Evolutionary conservation across 2,329 filamentous ascomycete species (phyloP), one percentile per base, ranked within the genome.

Genomic region (Akanthomyces muscarius): DNA sequence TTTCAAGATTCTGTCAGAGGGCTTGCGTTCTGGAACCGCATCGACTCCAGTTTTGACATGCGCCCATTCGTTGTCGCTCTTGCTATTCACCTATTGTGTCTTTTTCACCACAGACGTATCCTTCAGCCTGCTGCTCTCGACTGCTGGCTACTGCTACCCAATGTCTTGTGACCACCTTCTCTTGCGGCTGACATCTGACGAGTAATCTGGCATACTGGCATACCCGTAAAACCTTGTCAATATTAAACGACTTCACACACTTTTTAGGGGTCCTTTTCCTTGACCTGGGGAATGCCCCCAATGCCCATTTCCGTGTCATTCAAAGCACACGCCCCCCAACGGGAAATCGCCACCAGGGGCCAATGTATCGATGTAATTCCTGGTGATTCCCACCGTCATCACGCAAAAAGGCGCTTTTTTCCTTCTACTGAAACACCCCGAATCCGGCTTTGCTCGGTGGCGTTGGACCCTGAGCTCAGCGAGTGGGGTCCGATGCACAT

Each of bases 391-490:
- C 50, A 52, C 33, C 50, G 18, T 36, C 50, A 36, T 52, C 28
- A 13, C n/a, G 50, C 7, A 52, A 16, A 16, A 18, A 28, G 13
- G 47, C 47, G 23, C 16, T 25, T 13, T 13, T 52, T 21, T 36
- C 18, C n/a, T 57, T 21, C 25, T 28, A 11, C 21, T 25, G 21
- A 45, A 8, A 56, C 7, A n/a, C 38, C 25, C 16, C 25, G 13
- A 45, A 57, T 36, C 56, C 44, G 45, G 44, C 56, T 50, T 42
- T 41, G 21, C 23, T 50, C n/a, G 51, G 59, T 61, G 59, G 51
- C 59, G 59, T 48, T 61, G 59, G 59, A 61, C 59, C 59, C 59
- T 61, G 59, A 61, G 55, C 55, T 58, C 55, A 50, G 11, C 42
- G 38, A 48, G 55, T 48, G 55, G 55, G 55, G 42, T 36, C 14